phyloP scores from a whole-genome alignment of 148 eudicot species.

The Chenopodium berlandieri region DNA sequence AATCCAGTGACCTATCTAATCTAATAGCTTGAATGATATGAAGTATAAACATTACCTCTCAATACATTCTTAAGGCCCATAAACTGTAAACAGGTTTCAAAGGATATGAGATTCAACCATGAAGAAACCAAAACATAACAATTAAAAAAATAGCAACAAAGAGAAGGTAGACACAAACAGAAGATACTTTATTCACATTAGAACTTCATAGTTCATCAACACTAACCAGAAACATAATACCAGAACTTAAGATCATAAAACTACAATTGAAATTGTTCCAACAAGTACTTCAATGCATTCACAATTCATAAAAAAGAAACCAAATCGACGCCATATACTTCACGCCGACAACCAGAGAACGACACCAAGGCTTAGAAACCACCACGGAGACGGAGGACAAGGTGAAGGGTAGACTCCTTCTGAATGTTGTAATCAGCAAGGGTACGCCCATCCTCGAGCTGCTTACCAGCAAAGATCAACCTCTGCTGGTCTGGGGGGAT shows the following conservation, averaged over 20 bases:
- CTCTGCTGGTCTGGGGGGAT: slow-evolving; percentile 25
- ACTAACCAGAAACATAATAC: neutral
- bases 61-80: too few species aligned
- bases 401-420: slow-evolving; percentile 25
- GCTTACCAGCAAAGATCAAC: slow-evolving; percentile 20
- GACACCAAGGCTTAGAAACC: slow-evolving; percentile 1
- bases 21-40: too few species aligned
- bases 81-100: too few species aligned
- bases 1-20: too few species aligned
- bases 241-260: neutral
- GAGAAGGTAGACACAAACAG: too few species aligned
- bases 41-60: too few species aligned
- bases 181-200: too few species aligned
- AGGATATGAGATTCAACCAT: too few species aligned
- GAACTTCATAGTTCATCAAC: too few species aligned
- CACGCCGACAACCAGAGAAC: neutral
- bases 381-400: slow-evolving; percentile 24
- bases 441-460: slow-evolving; percentile 20
- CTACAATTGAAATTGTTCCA: neutral
- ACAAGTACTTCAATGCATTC: neutral
- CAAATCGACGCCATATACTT: neutral
- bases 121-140: too few species aligned
- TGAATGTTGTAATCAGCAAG: slow-evolving; percentile 20
- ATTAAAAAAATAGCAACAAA: too few species aligned
- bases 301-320: neutral